Base-by-base conservation (phyloP, 1,284 basidiomycete genomes). In the Cystobasidiaceae sp. region DNA sequence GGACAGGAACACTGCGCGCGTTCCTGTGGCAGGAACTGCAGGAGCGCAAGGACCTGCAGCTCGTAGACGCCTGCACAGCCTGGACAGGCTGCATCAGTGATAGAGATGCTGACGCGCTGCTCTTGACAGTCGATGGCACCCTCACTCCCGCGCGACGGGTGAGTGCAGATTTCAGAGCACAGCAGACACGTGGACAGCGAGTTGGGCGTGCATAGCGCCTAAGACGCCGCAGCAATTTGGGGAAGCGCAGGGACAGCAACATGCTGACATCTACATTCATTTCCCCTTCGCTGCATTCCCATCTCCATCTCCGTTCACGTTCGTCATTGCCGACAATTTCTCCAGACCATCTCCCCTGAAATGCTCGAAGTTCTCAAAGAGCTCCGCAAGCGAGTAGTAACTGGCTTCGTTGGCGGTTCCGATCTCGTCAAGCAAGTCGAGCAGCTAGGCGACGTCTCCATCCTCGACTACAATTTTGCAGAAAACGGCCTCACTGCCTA, bases 401-500 rank as follows among this genome's bases (percentile, higher is more conserved):
- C 89, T 69, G 93, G 92, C 13, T 91, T 94, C 71, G 89, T 97
- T 21, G 87, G 92, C 34, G 93, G 93, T 3, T 93, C 90, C 34
- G 87, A 97, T 81, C 78, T 93, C 28, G 78, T 73, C 58, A 97
- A 97, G 82, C 90, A 94, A 72, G 80, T 82, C 0, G 89, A 91
- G 76, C 92, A 96, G 76, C 82, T 96, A 13, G 75, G 82, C 8
- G 77, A 30, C 19, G n/a, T 88, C 64, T 79, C 90, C 1, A 82
- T 85, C 67, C 97, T 93, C 74, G 96, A 98, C 79, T 99, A 89
- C 75, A 85, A 80, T 11, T 98, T 98, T 73, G 87, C 88, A 27
- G 94, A 99, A 81, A 99, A 99, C 74, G 94, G 94, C 5, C 78
- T 99, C 60, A 90, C 84, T 1, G 94, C 93, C 0, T 97, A 84